These are phyloP conservation scores for Trametes cingulata DNA, from an alignment of 768 basidiomycete genomes.

Conservation along the genomic window DNA sequence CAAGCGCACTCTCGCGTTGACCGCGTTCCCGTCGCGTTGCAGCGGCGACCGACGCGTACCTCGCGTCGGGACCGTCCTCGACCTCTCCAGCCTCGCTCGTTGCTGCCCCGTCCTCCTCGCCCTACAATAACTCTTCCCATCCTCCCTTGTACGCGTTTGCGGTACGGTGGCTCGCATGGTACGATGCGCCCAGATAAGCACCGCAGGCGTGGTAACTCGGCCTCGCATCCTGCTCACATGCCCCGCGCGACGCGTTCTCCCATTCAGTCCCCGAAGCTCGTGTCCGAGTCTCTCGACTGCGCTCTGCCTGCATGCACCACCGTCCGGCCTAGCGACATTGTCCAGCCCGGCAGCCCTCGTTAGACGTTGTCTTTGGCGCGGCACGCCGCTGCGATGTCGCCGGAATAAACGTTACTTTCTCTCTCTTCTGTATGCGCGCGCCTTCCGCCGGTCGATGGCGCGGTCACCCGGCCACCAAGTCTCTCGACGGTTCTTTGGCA, in stretches of 20 bases:
- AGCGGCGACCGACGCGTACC: not conserved
- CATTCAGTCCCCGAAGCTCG: slow-evolving; percentile 15
- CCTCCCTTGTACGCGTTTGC: not conserved
- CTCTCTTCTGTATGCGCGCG: not conserved
- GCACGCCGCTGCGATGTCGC: not conserved
- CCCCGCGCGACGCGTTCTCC: slow-evolving; percentile 3
- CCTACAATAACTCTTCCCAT: not conserved
- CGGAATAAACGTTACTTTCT: not conserved
- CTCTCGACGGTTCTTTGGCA: not conserved
- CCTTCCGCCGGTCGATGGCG: too few relatives aligned
- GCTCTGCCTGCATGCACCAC: too few relatives aligned
- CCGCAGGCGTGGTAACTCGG: slow-evolving; percentile 7
- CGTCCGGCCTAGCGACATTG: slow-evolving; percentile 13
- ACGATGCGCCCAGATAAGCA: slow-evolving; percentile 16
- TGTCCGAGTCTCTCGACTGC: not conserved
- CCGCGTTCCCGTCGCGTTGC: not conserved
- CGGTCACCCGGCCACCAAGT: too few relatives aligned
- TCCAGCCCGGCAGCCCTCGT: not conserved
- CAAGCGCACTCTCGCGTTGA: too few relatives aligned
- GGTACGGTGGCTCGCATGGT: not conserved
- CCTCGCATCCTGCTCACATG: slow-evolving; percentile 15
- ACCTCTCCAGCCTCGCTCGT: not conserved
- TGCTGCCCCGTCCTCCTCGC: not conserved
- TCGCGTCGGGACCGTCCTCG: slow-evolving; percentile 8
- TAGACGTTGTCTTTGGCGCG: not conserved